Conservation (phyloP, 768 basidiomycete species). For the Mycena indigotica region DNA sequence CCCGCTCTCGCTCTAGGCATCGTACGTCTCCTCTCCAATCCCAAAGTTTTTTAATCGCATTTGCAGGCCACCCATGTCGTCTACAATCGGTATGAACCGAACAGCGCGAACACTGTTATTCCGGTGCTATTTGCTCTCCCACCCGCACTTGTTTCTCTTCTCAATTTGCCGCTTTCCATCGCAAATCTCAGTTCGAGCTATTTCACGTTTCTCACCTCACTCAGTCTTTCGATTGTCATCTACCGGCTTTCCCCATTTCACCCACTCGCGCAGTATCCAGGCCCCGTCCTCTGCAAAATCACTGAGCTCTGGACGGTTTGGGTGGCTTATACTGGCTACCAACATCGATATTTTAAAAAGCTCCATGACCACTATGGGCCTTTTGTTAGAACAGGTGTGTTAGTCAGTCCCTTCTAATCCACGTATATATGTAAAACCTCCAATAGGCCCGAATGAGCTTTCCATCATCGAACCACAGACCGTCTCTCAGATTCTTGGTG, state of each 20-base stretch:
- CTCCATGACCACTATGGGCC: slow-evolving; percentile 34
- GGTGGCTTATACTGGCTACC: slow-evolving; percentile 14
- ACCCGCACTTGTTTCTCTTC: not conserved
- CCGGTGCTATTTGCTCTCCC: not conserved
- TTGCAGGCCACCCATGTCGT: not conserved
- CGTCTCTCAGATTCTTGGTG: slow-evolving; percentile 8
- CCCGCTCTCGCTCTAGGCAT: too few relatives aligned
- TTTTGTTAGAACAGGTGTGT: slow-evolving; percentile 31
- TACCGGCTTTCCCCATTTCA: slow-evolving; percentile 43
- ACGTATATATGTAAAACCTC: not conserved
- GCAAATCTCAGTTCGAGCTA: not conserved
- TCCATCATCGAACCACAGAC: slow-evolving; percentile 14
- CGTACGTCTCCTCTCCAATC: not conserved
- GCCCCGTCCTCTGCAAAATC: slow-evolving; percentile 35
- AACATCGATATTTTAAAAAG: slow-evolving; percentile 23
- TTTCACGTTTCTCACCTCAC: not conserved
- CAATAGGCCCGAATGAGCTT: slow-evolving; percentile 17
- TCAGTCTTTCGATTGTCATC: slow-evolving; percentile 27
- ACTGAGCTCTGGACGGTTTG: slow-evolving; percentile 34
- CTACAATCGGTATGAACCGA: not conserved
- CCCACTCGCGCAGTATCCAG: slow-evolving; percentile 39
- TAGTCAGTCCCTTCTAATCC: not conserved
- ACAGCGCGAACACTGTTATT: not conserved
- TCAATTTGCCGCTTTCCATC: not conserved
- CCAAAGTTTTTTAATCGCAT: too few relatives aligned